Conservation (phyloP, 371 early-diverging fungal species). For the Lichtheimia ornata region DNA sequence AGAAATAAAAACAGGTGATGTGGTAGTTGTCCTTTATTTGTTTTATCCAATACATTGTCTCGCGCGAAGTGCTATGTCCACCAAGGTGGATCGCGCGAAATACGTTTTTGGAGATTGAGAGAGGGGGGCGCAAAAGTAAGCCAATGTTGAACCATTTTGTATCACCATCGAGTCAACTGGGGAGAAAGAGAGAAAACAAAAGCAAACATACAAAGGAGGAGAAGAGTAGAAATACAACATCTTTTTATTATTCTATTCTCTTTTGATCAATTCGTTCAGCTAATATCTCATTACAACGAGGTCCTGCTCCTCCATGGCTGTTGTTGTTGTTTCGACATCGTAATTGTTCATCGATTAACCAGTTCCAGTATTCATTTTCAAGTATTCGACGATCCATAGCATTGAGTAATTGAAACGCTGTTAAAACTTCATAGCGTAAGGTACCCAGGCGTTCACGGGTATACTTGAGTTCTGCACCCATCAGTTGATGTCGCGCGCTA, state of each 20-base stretch:
- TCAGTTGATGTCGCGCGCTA: constrained; percentile 38
- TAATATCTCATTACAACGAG: too few species aligned
- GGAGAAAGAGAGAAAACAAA: too few species aligned
- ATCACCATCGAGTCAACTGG: too few species aligned
- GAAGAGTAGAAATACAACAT: too few species aligned
- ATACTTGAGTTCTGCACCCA: constrained; percentile 50
- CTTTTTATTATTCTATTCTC: too few species aligned
- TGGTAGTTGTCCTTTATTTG: neutral
- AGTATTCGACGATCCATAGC: constrained; percentile 45
- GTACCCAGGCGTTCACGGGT: constrained; percentile 53
- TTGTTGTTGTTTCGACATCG: constrained; percentile 22
- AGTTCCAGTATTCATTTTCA: constrained; percentile 58
- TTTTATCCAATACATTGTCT: neutral
- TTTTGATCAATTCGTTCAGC: too few species aligned
- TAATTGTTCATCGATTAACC: constrained; percentile 51
- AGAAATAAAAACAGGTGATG: neutral
- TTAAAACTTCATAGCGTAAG: constrained; percentile 51
- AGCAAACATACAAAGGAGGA: too few species aligned
- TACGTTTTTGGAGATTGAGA: too few species aligned
- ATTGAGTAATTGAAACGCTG: constrained; percentile 48
- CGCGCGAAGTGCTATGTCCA: neutral
- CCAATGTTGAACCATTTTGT: too few species aligned
- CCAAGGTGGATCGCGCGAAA: too few species aligned
- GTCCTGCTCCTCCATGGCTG: too few species aligned
- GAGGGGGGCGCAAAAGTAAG: too few species aligned